Evolutionary conservation across 2,329 filamentous ascomycete genomes (phyloP), one percentile per base, ranked within the genome.

Genomic region (Fusarium poae): DNA sequence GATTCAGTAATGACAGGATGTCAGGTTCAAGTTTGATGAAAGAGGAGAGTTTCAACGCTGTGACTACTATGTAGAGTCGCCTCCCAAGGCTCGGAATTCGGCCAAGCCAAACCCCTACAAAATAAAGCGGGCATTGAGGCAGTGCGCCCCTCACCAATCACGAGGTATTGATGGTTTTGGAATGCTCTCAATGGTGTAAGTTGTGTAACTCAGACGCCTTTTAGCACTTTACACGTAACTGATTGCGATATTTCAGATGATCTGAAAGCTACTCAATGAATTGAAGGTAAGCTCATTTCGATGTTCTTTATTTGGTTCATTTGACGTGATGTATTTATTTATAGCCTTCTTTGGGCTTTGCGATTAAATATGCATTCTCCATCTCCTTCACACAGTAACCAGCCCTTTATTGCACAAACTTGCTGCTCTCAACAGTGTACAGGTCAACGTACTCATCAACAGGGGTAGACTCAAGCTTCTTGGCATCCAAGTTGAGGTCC

Each of bases 361-460:
- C 39, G 44, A 59, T 66, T 62, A 60, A 53, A 52, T 61, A 49
- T 53, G 23, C 52, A 53, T 51, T 49, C 43, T 60, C 49, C 56
- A 43, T 37, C 42, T 67, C 34, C 59, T 57, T 49, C 29, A 34
- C 39, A 23, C 16, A 52, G 48, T 37, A 35, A 16, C 35, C 18
- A 43, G n/a, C 40, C 48, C 45, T 44, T 60, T 64, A 71, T 72
- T 75, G 76, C 65, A 78, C 62, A 70, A 89, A 90, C 77, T 88
- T 85, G 81, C 87, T 90, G 72, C 89, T 83, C 82, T 89, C 84
- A 72, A 85, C 84, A 57, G 83, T 82, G 75, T 90, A 97, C 79
- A 97, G 80, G 79, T 98, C 94, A 72, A 99, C 92, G 78, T 97
- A 98, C 83, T 96, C 89, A 81, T 99, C 95, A 34, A 98, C 90